phyloP scores from a whole-genome alignment of 768 basidiomycete genomes.

The Serendipita indica region DNA sequence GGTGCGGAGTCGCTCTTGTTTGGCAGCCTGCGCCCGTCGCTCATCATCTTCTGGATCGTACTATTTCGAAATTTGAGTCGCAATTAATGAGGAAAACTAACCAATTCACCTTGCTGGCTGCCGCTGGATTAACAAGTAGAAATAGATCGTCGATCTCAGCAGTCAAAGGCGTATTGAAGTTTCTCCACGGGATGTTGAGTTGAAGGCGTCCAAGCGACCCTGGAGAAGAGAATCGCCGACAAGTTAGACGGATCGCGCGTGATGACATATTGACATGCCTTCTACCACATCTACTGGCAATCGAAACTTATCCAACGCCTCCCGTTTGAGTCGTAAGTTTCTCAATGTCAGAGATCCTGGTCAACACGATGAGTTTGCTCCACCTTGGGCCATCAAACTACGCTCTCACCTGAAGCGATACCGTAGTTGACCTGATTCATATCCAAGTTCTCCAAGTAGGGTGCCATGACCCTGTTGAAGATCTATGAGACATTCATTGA shows the following conservation, averaged over 20 bases:
- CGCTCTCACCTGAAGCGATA: slow-evolving; percentile 57
- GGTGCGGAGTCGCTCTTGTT: slow-evolving; percentile 75
- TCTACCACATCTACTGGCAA: slow-evolving; percentile 90
- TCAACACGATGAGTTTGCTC: slow-evolving; percentile 7
- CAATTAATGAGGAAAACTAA: not conserved
- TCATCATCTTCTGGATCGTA: slow-evolving; percentile 77
- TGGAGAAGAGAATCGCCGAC: slow-evolving; percentile 19
- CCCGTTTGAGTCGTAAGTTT: slow-evolving; percentile 78
- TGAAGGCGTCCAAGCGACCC: slow-evolving; percentile 80
- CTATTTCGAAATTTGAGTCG: slow-evolving; percentile 9
- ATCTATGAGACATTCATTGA: slow-evolving; percentile 28
- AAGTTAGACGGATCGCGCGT: not conserved
- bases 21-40: slow-evolving; percentile 62
- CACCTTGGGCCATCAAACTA: not conserved
- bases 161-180: slow-evolving; percentile 81
- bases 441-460: slow-evolving; percentile 93
- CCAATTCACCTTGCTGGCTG: slow-evolving; percentile 37
- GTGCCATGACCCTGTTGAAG: slow-evolving; percentile 83
- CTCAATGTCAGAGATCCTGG: slow-evolving; percentile 63
- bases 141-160: slow-evolving; percentile 88
- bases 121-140: slow-evolving; percentile 75
- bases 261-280: slow-evolving; percentile 34
- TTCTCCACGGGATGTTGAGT: slow-evolving; percentile 77
- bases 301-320: slow-evolving; percentile 87
- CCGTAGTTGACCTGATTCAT: slow-evolving; percentile 90